A percentile compares a stretch with the other conserved stretches of the same genome.
phyloP scores from a whole-genome alignment of 2,329 filamentous ascomycete species.

The Fusarium neocosmosporiellum region DNA sequence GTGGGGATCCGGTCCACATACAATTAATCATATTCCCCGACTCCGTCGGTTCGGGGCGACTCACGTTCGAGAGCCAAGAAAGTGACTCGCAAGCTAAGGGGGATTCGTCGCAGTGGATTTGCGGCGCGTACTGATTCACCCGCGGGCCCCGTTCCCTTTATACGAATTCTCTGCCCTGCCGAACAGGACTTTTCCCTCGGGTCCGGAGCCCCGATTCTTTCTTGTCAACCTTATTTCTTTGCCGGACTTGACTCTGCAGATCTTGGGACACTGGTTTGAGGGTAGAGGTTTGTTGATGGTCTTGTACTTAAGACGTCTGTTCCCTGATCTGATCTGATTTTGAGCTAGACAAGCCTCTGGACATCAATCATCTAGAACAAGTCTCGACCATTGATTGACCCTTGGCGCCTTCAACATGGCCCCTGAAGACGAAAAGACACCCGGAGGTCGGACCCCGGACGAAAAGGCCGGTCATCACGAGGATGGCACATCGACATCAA shows the following conservation, averaged over 20 bases:
- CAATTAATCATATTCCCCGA: background rate
- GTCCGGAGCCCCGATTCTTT: background rate
- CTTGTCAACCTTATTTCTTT: background rate
- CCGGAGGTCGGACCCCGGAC: background rate
- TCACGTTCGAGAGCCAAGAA: background rate
- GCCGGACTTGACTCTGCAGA: background rate
- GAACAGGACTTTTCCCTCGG: background rate
- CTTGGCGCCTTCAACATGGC: constrained; percentile 2
- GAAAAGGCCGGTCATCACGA: background rate
- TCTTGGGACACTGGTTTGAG: background rate
- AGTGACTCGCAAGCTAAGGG: background rate
- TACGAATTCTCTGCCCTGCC: background rate
- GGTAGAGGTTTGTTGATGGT: background rate
- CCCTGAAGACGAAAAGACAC: background rate
- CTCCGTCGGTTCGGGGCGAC: constrained; percentile 20
- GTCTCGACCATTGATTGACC: background rate
- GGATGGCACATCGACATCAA: constrained; percentile 11
- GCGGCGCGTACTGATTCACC: background rate
- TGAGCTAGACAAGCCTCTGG: background rate
- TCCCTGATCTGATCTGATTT: background rate
- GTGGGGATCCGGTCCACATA: background rate
- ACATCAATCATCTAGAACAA: background rate
- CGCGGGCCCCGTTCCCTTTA: background rate
- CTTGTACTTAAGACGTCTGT: background rate
- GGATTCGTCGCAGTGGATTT: background rate